Evolutionary conservation across 257 asterid genomes (phyloP).

Genomic region (Nicotiana noctiflora): DNA sequence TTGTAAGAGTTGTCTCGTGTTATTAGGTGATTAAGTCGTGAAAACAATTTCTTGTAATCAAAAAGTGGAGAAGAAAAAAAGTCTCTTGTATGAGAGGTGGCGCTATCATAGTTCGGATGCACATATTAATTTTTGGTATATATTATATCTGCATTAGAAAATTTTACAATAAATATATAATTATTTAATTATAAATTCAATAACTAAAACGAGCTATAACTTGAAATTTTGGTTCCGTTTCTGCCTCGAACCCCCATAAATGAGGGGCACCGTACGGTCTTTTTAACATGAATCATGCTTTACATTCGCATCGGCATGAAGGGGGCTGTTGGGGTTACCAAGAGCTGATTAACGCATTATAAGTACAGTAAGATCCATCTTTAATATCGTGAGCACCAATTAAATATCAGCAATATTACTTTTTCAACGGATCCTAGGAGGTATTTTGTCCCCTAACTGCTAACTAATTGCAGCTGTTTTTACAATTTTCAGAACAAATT

Average conservation of each 20-base stretch:
- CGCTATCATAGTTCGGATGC: no score
- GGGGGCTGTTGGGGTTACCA: not conserved
- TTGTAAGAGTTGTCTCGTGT: no score
- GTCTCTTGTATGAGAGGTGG: no score
- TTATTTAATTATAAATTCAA: no score
- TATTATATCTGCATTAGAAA: no score
- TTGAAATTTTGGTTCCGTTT: no score
- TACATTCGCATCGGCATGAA: not conserved
- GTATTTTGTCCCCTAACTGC: not conserved
- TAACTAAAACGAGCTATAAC: no score
- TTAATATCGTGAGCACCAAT: not conserved
- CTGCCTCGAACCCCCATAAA: not conserved
- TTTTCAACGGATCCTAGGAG: slow-evolving; percentile 2
- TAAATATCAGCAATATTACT: not conserved
- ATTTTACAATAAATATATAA: no score
- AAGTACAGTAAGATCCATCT: not conserved
- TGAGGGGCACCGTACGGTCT: not conserved
- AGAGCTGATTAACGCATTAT: not conserved
- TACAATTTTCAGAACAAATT: not conserved
- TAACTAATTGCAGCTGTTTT: not conserved
- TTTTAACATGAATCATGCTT: not conserved
- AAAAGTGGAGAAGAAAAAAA: no score
- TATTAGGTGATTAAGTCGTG: no score
- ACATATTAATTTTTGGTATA: no score
- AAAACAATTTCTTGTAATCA: no score